Evolutionary conservation across 352 stramenopile genomes (phyloP), one percentile per base, ranked within the genome.

Genomic region (Thraustochytrium striatum): DNA sequence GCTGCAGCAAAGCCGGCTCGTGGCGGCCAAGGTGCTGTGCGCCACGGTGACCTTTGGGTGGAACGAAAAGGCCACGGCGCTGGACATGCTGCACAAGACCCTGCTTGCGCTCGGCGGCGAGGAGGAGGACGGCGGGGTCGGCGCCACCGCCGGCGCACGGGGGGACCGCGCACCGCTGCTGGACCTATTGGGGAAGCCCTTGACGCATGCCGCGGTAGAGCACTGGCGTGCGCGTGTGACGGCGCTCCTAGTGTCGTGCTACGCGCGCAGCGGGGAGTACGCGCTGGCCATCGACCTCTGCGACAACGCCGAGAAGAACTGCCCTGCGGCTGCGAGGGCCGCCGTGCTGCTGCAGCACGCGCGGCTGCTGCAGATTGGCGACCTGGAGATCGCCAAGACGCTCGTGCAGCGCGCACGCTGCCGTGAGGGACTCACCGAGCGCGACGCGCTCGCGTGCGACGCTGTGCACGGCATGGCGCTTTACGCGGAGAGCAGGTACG

Each of bases 11-110:
- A 75, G 65, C 33, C 11, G 25, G 5, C n/a, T 36, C 35, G 50
- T 75, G n/a, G 65, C 65, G 7, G 65, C 65, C 11, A 75, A 61
- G 35, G 50, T 75, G 43, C 39, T 75, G 65, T 75, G 65, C 52
- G 65, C 65, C 16, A 50, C 65, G 3, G 65, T 75, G 11, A 39
- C 65, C 39, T 68, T 75, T 50, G 52, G 65, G 25, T 75, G 65
- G 65, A 70, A 75, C 33, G 65, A 75, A 36, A 11, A 43, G 43
- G 65, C 65, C 35, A 75, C 65, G 9, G 65, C 65, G 16, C 39
- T 75, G 21, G 65, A 75, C 65, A 75, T 75, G 65, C 50, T 75
- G 8, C 39, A 61, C 52, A 75, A 75, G 28, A 30, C 65, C 5
- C 52, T 61, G 11, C 39, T 30, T 9, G 30, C 41, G 65, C 33